Evolutionary conservation across 164 flowering plant species (phyloP).

Genomic region (grape (Vitis vinifera)): ASM3070453v1 NC_081815.1:3343001-3343500

Average conservation of each 20-base stretch:
- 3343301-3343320: conserved; percentile 49
- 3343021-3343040: conserved; percentile 85
- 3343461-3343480: conserved; percentile 70
- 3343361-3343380: conserved; percentile 74
- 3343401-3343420: conserved; percentile 76
- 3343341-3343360: conserved; percentile 71
- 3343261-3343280: conserved; percentile 58
- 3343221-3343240: conserved; percentile 29
- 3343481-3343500: conserved; percentile 69
- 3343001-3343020: conserved; percentile 80
- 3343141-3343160: conserved; percentile 55
- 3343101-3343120: conserved; percentile 76
- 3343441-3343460: conserved; percentile 71
- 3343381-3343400: conserved; percentile 87
- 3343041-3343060: conserved; percentile 63
- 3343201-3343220: conserved; percentile 65
- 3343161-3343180: conserved; percentile 87
- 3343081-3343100: conserved; percentile 70
- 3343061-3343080: conserved; percentile 77
- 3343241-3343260: conserved; percentile 39
- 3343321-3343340: conserved; percentile 52
- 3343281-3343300: conserved; percentile 59
- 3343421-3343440: conserved; percentile 48
- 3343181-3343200: conserved; percentile 56
- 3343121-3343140: conserved; percentile 57